These are phyloP conservation scores for Pichia exigua DNA, from an alignment of 805 yeast species.

Conservation along the genomic window DNA sequence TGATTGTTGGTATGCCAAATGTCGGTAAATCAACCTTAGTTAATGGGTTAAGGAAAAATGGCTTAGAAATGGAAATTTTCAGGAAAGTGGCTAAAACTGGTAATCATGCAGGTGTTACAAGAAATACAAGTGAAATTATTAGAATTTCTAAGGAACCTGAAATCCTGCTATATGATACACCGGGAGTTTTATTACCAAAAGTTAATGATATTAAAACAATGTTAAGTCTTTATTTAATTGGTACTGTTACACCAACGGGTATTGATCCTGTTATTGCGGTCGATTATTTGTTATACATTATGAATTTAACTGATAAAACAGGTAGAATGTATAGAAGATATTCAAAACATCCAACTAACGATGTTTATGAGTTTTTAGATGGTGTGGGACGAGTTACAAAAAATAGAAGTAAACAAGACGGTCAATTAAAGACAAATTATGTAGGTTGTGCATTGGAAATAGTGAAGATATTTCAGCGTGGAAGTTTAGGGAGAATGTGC, in stretches of 20 bases:
- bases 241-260: constrained; percentile 51
- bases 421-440: constrained; percentile 37
- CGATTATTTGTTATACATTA: constrained; percentile 67
- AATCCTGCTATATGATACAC: constrained; percentile 76
- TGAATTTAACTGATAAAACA: constrained; percentile 54
- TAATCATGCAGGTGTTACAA: constrained; percentile 84
- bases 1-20: constrained; percentile 93
- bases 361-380: constrained; percentile 47
- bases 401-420: constrained; percentile 20
- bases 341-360: constrained; percentile 62
- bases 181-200: constrained; percentile 84
- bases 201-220: constrained; percentile 58
- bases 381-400: constrained; percentile 37
- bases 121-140: constrained; percentile 69
- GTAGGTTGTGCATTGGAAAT: constrained; percentile 57
- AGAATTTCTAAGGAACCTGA: constrained; percentile 53
- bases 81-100: constrained; percentile 79
- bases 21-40: constrained; percentile 92
- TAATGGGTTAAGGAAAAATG: constrained; percentile 52
- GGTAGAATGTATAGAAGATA: constrained; percentile 40
- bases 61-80: constrained; percentile 21
- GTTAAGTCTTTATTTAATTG: constrained; percentile 66
- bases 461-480: constrained; percentile 55
- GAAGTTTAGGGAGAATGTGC: constrained; percentile 33
- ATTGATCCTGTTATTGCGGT: constrained; percentile 83